Evolutionary conservation across 2,329 filamentous ascomycete species (phyloP), one percentile per base, ranked within the genome.

Genomic region (Epichloe festucae): DNA sequence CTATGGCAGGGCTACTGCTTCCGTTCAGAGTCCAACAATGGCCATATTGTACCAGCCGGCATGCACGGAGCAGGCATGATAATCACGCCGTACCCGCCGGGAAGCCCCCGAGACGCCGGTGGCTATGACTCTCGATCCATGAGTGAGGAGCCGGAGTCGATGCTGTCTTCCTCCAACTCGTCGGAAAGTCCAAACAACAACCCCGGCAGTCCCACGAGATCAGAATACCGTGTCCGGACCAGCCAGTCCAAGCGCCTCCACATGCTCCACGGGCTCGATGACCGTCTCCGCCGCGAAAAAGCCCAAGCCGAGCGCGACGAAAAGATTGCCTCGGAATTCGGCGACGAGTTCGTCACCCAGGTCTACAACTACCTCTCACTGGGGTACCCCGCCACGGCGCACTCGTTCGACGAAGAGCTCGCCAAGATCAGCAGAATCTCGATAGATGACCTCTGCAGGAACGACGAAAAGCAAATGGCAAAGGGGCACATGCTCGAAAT

Each of bases 311-410:
- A 79, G 58, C 67, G 68, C 1, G 70, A 78, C 56, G 75, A 77
- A 49, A 74, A 75, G 59, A 78, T 82, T 54, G 63, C 70, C 4
- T 67, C 68, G 49, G 89, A 95, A 66, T 95, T 93, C 61, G 75
- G 84, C 54, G 88, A 95, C 64, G 74, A 74, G 3, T 95, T 96
- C 64, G 81, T 96, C 52, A 95, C 90, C 0, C 91, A 97, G 67
- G 90, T 97, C 7, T 97, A 94, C 75, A 96, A 97, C 67, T 97
- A 97, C 67, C 76, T 97, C 15, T 95, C 89, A 0, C 77, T 97
- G 5, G 91, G 91, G 5, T 96, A 96, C 65, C 90, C 91, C 3
- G 84, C 87, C 36, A 81, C 89, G 61, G 91, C 90, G 11, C 81
- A 85, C 21, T 77, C 80, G 39, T 97, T 87, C 62, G 91, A 97